Base-by-base conservation (phyloP, 2,329 filamentous ascomycete species). In the Talaromyces sp. region DNA sequence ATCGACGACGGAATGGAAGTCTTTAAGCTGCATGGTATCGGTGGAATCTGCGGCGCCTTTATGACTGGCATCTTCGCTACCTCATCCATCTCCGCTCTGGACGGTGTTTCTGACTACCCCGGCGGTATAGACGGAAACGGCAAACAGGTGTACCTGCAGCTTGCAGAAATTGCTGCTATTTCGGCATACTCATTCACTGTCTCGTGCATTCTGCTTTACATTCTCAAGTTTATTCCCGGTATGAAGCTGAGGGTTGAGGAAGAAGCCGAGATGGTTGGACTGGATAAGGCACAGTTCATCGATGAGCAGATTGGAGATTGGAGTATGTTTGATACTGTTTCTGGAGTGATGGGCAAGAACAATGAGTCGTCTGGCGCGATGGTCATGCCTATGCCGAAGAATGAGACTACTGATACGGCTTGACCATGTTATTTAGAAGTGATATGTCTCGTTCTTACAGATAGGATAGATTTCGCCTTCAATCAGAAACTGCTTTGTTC, bases 1-100 rank as follows among this genome's bases (percentile, higher is more conserved):
- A 82, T 85, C 63, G 84, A 86, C 66, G 84, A 86, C 65, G 82
- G 83, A 11, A 81, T 86, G 69, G 82, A 86, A 65, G 82, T 86
- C 46, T 86, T 86, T 77, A 85, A 84, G 69, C 79, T 85, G 12
- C 83, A 86, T 69, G 83, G 81, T 16, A 77, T 84, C 25, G 84
- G 84, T 44, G 84, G 84, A 23, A 84, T 85, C 75, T 75, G 82
- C 42, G 84, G 84, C 8, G 81, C 82, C 31, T 84, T 86, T 72
- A 69, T 86, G 54, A 86, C 84, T 1, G 84, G 83, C 6, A 80
- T 86, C 67, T 86, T 86, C 66, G 83, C 83, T 39, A 77, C 77
- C 25, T 64, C 70, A 25, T 74, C 72, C 12, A 71, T 77, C 28
- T 75, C 75, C 1, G 69, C 73, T 2, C 77, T 86, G 44, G 83